These are phyloP conservation scores for Russula brevipes DNA, from an alignment of 768 basidiomycete genomes.

Conservation along the genomic window DNA sequence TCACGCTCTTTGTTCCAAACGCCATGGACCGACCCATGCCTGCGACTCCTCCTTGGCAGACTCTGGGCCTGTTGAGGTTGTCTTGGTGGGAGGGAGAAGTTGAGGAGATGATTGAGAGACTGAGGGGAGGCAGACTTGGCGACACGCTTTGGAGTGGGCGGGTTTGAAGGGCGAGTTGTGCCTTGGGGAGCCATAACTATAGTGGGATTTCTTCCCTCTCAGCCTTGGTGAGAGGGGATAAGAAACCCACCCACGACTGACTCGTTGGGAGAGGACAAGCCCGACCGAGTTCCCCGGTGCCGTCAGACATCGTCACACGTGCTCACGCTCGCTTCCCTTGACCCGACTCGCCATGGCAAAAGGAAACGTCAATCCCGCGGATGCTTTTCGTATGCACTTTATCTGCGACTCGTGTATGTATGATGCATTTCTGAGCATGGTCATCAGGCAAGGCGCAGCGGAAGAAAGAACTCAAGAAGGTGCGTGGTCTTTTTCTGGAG, in stretches of 20 bases:
- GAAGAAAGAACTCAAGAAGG: constrained; percentile 96
- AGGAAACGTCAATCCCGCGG: constrained; percentile 87
- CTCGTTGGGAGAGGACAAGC: constrained; percentile 19
- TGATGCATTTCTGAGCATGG: neutral
- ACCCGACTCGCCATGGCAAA: constrained; percentile 63
- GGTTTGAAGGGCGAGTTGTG: constrained; percentile 30
- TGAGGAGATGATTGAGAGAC: constrained; percentile 81
- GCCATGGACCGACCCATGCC: constrained; percentile 53
- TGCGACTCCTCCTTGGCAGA: constrained; percentile 72
- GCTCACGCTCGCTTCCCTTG: neutral
- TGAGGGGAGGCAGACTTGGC: constrained; percentile 66
- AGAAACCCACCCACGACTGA: constrained; percentile 28
- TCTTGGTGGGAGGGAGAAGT: constrained; percentile 88
- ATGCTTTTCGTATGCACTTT: constrained; percentile 72
- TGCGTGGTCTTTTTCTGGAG: constrained; percentile 32
- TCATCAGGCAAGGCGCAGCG: constrained; percentile 79
- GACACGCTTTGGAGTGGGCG: constrained; percentile 50
- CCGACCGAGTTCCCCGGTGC: neutral
- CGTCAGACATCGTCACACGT: constrained; percentile 24
- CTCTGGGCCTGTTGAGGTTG: constrained; percentile 54
- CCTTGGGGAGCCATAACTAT: constrained; percentile 23
- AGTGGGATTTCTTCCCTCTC: constrained; percentile 44
- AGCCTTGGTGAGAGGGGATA: constrained; percentile 36
- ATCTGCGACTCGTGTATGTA: neutral
- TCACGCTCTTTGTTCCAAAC: constrained; percentile 91